phyloP scores from a whole-genome alignment of 495 filamentous ascomycete genomes.

The Aspergillus ellipticus region DNA sequence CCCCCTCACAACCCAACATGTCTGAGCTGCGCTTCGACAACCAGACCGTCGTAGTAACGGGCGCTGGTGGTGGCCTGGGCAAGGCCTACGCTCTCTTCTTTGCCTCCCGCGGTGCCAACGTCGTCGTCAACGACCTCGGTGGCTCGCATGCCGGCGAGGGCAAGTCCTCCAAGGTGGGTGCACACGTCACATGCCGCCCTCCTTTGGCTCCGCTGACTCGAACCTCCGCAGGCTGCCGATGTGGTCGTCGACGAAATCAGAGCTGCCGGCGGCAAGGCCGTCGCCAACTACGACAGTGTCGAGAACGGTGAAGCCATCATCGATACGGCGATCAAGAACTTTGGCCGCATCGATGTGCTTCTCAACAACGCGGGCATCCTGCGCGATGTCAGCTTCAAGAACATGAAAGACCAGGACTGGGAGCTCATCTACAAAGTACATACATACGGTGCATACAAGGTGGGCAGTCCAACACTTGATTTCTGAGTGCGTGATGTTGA shows the following conservation, averaged over 20 bases:
- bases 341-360: slow-evolving; percentile 89
- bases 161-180: slow-evolving; percentile 71
- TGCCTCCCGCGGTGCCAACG: slow-evolving; percentile 84
- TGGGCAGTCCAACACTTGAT: slow-evolving; percentile 17
- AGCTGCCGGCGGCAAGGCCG: slow-evolving; percentile 88
- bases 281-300: slow-evolving; percentile 97
- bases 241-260: slow-evolving; percentile 93
- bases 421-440: slow-evolving; percentile 92
- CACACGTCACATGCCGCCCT: neutral
- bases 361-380: slow-evolving; percentile 98
- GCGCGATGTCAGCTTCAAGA: slow-evolving; percentile 96
- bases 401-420: slow-evolving; percentile 97
- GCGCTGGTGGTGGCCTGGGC: slow-evolving; percentile 91
- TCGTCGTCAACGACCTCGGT: slow-evolving; percentile 96
- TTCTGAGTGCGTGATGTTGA: neutral
- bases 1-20: slow-evolving; percentile 45
- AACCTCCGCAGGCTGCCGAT: slow-evolving; percentile 71
- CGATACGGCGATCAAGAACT: slow-evolving; percentile 89
- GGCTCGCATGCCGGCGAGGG: slow-evolving; percentile 94
- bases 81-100: slow-evolving; percentile 93
- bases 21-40: slow-evolving; percentile 87
- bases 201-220: slow-evolving; percentile 17
- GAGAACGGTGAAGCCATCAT: slow-evolving; percentile 93
- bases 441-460: slow-evolving; percentile 92
- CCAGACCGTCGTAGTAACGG: slow-evolving; percentile 95